phyloP scores from a whole-genome alignment of 2,329 filamentous ascomycete species.

The Xylaria sp. region DNA sequence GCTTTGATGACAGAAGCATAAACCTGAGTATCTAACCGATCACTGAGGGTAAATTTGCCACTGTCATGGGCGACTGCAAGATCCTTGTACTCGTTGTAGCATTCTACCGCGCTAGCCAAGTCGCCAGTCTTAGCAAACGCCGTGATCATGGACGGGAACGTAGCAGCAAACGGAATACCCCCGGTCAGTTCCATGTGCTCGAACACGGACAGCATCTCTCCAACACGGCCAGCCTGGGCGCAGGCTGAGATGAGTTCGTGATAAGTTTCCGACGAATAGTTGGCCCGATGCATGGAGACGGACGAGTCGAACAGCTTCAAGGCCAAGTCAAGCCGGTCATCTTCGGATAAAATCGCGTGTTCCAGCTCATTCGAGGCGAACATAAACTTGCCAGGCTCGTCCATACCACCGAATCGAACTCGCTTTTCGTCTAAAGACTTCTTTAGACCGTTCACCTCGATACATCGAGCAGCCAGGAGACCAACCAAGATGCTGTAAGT shows the following conservation, averaged over 20 bases:
- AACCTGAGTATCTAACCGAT: constrained; percentile 74
- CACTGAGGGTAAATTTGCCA: constrained; percentile 61
- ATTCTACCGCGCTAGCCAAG: constrained; percentile 81
- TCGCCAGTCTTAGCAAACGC: constrained; percentile 81
- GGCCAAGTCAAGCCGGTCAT: constrained; percentile 79
- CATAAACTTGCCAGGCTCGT: constrained; percentile 65
- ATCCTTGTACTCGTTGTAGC: constrained; percentile 90
- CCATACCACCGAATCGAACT: constrained; percentile 67
- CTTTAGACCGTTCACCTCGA: constrained; percentile 71
- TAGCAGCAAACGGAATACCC: constrained; percentile 68
- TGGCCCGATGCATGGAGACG: constrained; percentile 53
- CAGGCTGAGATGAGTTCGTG: constrained; percentile 81
- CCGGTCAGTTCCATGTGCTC: constrained; percentile 82
- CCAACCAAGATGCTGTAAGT: constrained; percentile 87
- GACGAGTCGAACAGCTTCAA: constrained; percentile 81
- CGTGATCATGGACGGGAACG: constrained; percentile 92
- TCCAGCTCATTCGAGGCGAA: constrained; percentile 82
- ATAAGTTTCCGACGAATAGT: constrained; percentile 78
- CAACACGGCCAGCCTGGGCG: constrained; percentile 71
- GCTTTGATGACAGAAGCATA: constrained; percentile 90
- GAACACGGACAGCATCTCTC: constrained; percentile 86
- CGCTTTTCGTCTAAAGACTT: constrained; percentile 73
- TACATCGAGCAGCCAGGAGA: constrained; percentile 71
- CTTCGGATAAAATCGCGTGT: constrained; percentile 77
- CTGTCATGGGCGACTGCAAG: constrained; percentile 80